These are phyloP conservation scores for Proliferodiscus dingleyae DNA, from an alignment of 2,329 filamentous ascomycete genomes.

Conservation along the genomic window DNA sequence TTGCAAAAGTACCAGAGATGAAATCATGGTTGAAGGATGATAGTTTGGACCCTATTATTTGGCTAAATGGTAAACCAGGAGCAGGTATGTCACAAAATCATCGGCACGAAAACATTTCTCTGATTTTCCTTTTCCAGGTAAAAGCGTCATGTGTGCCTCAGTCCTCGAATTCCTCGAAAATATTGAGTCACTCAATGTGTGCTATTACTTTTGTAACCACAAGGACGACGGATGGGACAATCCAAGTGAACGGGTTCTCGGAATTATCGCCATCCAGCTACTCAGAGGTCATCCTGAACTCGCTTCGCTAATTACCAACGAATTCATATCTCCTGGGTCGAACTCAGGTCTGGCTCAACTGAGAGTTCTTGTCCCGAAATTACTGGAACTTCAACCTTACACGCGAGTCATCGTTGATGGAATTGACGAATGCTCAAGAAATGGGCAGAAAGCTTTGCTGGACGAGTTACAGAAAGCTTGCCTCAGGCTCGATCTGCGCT, in stretches of 20 bases:
- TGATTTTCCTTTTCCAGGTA: constrained; percentile 9
- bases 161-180: constrained; percentile 6
- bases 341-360: constrained; percentile 10
- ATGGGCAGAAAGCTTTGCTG: constrained; percentile 9
- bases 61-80: constrained; percentile 19
- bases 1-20: constrained; percentile 1
- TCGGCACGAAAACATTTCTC: background rate
- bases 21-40: constrained; percentile 10
- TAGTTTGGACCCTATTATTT: constrained; percentile 2
- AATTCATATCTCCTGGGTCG: constrained; percentile 5
- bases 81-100: constrained; percentile 8
- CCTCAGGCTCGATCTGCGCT: background rate
- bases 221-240: constrained; percentile 7
- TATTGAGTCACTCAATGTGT: background rate
- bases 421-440: constrained; percentile 9
- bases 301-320: constrained; percentile 7
- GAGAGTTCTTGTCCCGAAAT: constrained; percentile 4
- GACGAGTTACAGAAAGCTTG: constrained; percentile 9
- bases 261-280: constrained; percentile 9
- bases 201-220: constrained; percentile 17
- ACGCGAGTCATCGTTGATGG: constrained; percentile 13
- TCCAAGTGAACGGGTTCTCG: constrained; percentile 5
- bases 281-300: constrained; percentile 6
- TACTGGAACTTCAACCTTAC: background rate
- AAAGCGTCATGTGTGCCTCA: constrained; percentile 15